Evolutionary conservation across 805 yeast genomes (phyloP).

Genomic region (Tetrapisispora pingtungensis): DNA sequence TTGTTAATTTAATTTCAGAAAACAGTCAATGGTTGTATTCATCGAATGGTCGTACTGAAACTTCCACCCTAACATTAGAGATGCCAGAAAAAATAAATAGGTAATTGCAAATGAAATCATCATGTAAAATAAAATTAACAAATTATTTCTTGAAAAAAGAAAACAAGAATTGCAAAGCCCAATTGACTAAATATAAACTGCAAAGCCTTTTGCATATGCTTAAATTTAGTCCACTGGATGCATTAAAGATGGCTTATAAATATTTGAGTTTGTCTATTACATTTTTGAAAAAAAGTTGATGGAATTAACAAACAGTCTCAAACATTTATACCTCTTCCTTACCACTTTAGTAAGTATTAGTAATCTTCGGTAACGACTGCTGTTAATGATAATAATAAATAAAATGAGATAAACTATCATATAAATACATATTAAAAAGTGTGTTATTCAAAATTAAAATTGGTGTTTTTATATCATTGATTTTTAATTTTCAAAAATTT

Average conservation of each 20-base stretch:
- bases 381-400: neutral
- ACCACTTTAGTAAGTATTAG: no score
- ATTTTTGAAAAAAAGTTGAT: no score
- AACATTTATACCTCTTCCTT: no score
- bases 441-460: no score
- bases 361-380: no score
- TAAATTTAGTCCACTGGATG: neutral
- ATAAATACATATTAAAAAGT: no score
- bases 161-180: neutral
- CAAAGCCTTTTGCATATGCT: conserved; percentile 1
- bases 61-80: conserved; percentile 76
- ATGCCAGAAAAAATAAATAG: conserved; percentile 70
- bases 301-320: no score
- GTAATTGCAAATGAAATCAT: conserved; percentile 9
- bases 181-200: neutral
- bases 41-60: conserved; percentile 51
- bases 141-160: neutral
- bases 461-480: no score
- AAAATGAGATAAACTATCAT: no score
- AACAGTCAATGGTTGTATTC: conserved; percentile 64
- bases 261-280: no score
- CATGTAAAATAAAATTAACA: conserved; percentile 5
- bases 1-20: neutral
- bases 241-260: no score
- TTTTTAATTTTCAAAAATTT: no score